These are phyloP conservation scores for Ceratobasidium sp. DNA, from an alignment of 1,284 basidiomycete species.

Conservation along the genomic window DNA sequence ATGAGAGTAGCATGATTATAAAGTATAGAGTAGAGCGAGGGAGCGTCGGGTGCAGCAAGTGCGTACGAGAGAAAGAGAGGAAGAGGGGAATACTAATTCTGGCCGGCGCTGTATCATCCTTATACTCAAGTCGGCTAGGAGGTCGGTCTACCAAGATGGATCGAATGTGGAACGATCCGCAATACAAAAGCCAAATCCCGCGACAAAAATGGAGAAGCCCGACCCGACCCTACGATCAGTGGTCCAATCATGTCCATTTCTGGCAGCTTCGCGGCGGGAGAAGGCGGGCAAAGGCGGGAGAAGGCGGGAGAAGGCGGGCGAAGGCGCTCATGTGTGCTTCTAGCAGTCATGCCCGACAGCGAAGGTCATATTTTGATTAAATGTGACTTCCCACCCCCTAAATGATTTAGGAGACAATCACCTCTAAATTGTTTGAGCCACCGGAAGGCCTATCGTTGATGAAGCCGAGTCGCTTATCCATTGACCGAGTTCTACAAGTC, in stretches of 20 bases:
- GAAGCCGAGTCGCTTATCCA: too few species aligned
- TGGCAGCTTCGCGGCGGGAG: constrained; percentile 20
- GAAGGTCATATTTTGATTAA: neutral
- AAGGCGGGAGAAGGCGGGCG: too few species aligned
- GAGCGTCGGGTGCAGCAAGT: neutral
- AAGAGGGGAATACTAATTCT: too few species aligned
- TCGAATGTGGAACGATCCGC: too few species aligned
- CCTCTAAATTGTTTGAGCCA: too few species aligned
- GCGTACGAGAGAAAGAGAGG: constrained; percentile 14
- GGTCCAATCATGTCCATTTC: neutral
- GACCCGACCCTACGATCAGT: neutral
- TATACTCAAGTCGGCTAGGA: too few species aligned
- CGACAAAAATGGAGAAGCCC: neutral
- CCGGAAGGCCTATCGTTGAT: neutral
- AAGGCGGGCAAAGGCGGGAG: constrained; percentile 7
- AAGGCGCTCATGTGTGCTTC: too few species aligned
- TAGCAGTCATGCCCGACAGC: constrained; percentile 2
- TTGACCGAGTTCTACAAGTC: neutral
- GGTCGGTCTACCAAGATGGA: too few species aligned
- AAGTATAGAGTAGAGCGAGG: constrained; percentile 10
- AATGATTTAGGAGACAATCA: too few species aligned
- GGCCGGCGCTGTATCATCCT: too few species aligned
- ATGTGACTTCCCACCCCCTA: too few species aligned
- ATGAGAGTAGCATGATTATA: constrained; percentile 21
- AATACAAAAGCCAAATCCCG: too few species aligned